Conservation (phyloP, 331 rosid genomes). For the Erythrophleum ivorense region DNA sequence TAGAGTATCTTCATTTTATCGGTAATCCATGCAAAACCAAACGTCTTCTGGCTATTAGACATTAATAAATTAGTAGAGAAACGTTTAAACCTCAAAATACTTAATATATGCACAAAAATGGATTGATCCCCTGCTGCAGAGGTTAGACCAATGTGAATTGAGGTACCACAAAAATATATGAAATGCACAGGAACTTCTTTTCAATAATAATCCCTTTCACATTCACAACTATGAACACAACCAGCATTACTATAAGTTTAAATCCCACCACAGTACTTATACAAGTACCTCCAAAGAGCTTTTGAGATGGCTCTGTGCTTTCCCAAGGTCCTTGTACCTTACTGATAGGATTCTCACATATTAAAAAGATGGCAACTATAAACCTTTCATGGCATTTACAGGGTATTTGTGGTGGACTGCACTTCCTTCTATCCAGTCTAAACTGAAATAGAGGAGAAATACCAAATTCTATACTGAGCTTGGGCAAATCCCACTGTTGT, state of each 20-base stretch:
- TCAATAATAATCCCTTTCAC: neutral
- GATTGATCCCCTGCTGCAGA: no score
- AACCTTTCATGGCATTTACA: neutral
- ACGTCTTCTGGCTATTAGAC: neutral
- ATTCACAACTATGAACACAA: neutral
- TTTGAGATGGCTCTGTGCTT: neutral
- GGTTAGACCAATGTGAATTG: neutral
- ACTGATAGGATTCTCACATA: neutral
- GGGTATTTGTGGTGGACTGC: neutral
- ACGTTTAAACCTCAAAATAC: neutral
- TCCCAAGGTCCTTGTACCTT: neutral
- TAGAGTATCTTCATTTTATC: constrained; percentile 10
- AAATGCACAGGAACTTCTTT: no score
- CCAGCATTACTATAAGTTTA: neutral
- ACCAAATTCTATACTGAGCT: neutral
- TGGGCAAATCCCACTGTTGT: constrained; percentile 7
- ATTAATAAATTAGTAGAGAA: neutral
- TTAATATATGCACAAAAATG: neutral
- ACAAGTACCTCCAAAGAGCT: neutral
- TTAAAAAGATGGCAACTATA: no score
- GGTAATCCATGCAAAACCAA: neutral
- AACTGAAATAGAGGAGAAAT: constrained; percentile 16
- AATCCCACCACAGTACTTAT: neutral
- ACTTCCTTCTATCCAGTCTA: constrained; percentile 16
- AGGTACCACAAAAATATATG: neutral